Base-by-base conservation (phyloP, 768 basidiomycete genomes). In the Lentinula lateritia region DNA sequence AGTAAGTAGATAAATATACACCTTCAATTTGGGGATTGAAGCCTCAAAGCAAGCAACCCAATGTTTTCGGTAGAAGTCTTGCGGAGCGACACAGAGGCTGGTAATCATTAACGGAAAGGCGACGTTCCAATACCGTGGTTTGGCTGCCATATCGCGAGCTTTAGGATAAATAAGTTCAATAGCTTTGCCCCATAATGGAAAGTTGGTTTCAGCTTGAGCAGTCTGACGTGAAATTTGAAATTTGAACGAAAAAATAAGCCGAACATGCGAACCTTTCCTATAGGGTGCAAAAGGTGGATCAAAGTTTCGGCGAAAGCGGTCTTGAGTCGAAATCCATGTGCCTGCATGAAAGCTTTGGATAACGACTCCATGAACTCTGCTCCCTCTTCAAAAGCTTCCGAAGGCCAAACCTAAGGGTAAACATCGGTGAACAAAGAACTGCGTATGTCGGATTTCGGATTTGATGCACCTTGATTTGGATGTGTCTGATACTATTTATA, bases 191-290 rank as follows among this genome's bases (percentile, higher is more conserved):
- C 95, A 98, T 66, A 90, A 82, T 0, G 95, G 95, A 71, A 95
- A 90, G 67, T 97, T 97, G 53, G 95, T 94, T 75, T 98, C 95
- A 6, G 93, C 95, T 75, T 95, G 93, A 0, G 93, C 95, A 42
- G 90, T 95, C 91, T 95, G 58, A 23, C 41, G 13, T 42, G 28
- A 60, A 32, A 20, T 20, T 20, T 54, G 61, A 52, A 68, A 60
- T 32, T 16, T 61, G 18, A 36, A 12, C 45, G 52, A 20, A 32
- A 48, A 34, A 36, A 61, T 38, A 15, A 52, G 28, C 35, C 35
- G 48, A 35, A 46, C 61, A 28, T 20, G 64, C 41, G 45, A 7
- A 90, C 93, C 82, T 96, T 94, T 63, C 88, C 89, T 52, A 96
- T 92, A 0, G 93, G 90, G 75, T 96, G 93, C 43, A 98, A 71